These are phyloP conservation scores for Diutina neorugosa DNA, from an alignment of 1,139 yeast genomes.

Conservation along the genomic window DNA sequence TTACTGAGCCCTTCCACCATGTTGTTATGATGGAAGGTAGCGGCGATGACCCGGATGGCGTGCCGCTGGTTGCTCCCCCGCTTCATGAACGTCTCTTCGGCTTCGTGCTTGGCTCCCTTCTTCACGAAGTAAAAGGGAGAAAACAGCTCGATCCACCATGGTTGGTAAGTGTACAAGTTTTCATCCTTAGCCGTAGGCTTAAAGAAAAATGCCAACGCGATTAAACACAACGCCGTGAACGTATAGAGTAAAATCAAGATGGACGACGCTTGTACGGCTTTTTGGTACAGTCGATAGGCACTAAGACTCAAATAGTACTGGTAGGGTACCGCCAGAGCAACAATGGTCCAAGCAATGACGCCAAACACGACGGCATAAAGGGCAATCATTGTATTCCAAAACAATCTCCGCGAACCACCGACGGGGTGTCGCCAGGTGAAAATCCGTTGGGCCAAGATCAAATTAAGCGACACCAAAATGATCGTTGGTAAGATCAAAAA, in stretches of 20 bases:
- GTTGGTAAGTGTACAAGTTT: slow-evolving; percentile 2
- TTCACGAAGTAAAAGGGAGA: neutral
- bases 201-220: slow-evolving; percentile 1
- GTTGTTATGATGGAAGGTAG: neutral
- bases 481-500: slow-evolving; percentile 1
- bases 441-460: slow-evolving; percentile 4
- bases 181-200: slow-evolving; percentile 3
- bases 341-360: slow-evolving; percentile 2
- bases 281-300: neutral
- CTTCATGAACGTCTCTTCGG: slow-evolving; percentile 1
- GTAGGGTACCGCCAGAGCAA: slow-evolving; percentile 1
- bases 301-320: neutral
- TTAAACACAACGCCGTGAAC: neutral
- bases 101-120: slow-evolving; percentile 1
- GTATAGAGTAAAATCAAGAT: neutral
- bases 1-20: neutral
- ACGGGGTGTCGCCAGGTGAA: slow-evolving; percentile 5
- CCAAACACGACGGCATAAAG: slow-evolving; percentile 2
- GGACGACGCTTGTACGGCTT: slow-evolving; percentile 1
- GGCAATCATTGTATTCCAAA: slow-evolving; percentile 1
- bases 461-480: slow-evolving; percentile 1
- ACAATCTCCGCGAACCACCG: slow-evolving; percentile 2
- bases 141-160: slow-evolving; percentile 5
- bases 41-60: slow-evolving; percentile 3
- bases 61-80: slow-evolving; percentile 1